Conservation (phyloP, 768 basidiomycete species). For the Tulasnella sp. region DNA sequence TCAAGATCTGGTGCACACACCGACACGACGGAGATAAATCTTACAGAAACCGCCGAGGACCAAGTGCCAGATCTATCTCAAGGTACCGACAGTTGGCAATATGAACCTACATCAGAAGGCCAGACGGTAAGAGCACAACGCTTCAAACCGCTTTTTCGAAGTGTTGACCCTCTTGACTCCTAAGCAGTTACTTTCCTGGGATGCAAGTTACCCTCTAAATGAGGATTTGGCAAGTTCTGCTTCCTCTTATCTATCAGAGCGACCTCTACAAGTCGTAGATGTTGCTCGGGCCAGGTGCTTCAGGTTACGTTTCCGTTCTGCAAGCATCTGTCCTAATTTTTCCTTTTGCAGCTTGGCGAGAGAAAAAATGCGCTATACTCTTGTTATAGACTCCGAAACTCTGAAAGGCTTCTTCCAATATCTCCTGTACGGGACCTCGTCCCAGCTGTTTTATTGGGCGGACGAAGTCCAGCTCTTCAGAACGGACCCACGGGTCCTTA, state of each 20-base stretch:
- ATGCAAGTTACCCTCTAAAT: neutral
- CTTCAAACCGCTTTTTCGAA: neutral
- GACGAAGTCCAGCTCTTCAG: neutral
- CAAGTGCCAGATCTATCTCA: neutral
- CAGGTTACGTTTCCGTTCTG: neutral
- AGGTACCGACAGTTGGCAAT: neutral
- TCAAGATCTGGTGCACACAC: neutral
- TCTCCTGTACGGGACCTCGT: neutral
- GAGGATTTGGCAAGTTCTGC: neutral
- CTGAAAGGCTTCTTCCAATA: neutral
- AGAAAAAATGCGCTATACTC: neutral
- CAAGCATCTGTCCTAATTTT: neutral
- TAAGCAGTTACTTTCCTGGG: neutral
- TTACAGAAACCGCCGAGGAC: neutral
- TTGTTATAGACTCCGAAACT: neutral
- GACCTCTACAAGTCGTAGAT: neutral
- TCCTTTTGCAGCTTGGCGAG: neutral
- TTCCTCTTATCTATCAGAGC: neutral
- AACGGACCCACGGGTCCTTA: conserved; percentile 27
- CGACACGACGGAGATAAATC: neutral
- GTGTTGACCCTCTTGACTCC: neutral
- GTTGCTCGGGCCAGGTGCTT: neutral
- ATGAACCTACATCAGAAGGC: neutral
- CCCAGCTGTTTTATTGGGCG: neutral
- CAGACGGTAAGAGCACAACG: neutral